These are phyloP conservation scores for Rhytidiadelphus loreus DNA, from an alignment of 225 moss, liverwort and hornwort genomes.

Conservation along the genomic window DNA sequence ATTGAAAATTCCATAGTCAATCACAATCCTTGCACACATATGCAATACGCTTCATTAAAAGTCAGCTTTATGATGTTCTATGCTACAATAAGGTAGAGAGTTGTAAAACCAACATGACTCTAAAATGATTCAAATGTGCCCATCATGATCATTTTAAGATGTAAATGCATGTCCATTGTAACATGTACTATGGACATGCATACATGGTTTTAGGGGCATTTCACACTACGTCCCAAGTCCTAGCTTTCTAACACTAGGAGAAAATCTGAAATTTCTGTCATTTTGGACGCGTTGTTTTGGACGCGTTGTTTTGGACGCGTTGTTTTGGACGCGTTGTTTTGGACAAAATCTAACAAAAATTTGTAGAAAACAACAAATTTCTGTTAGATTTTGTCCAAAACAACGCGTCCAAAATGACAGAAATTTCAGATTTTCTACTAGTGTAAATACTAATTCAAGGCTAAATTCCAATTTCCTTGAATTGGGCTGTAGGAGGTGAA, in stretches of 20 bases:
- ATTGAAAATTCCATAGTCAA: background rate
- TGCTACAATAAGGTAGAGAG: background rate
- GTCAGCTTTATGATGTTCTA: fast-evolving
- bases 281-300: too few relatives aligned
- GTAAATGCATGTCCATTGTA: background rate
- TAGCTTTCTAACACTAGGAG: background rate
- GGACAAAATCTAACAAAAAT: too few relatives aligned
- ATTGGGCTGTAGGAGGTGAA: too few relatives aligned
- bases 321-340: too few relatives aligned
- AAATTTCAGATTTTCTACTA: too few relatives aligned
- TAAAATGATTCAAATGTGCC: background rate
- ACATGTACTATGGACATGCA: background rate
- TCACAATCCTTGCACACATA: background rate
- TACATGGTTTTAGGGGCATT: background rate
- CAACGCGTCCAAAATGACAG: too few relatives aligned
- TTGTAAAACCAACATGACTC: too few relatives aligned
- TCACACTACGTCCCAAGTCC: fast-evolving
- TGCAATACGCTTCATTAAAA: fast-evolving
- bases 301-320: too few relatives aligned
- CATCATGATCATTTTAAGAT: background rate
- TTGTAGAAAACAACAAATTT: too few relatives aligned
- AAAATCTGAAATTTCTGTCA: too few relatives aligned
- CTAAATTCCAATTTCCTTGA: background rate
- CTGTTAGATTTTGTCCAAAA: too few relatives aligned
- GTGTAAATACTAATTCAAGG: too few relatives aligned